These are phyloP conservation scores for Sanguinoderma infundibulare DNA, from an alignment of 1,284 basidiomycete species.

Conservation along the genomic window DNA sequence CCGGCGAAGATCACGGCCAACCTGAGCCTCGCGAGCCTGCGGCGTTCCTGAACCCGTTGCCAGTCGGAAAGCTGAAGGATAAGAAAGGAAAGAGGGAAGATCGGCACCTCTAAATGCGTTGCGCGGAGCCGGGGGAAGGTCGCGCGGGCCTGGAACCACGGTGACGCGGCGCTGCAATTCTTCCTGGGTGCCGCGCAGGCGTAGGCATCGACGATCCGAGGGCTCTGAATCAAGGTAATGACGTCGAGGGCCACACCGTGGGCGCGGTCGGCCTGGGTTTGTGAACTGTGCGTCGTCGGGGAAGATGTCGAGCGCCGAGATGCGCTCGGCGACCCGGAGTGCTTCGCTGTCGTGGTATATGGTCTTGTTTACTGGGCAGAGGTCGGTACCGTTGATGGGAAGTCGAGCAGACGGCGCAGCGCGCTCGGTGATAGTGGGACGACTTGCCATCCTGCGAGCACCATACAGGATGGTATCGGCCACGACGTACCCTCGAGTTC, in stretches of 20 bases:
- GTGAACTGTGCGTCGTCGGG: background rate
- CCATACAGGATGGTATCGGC: background rate
- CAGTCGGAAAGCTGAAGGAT: background rate
- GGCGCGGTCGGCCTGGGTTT: background rate
- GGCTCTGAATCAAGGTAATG: background rate
- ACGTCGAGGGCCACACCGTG: background rate
- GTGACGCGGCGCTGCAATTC: conserved; percentile 11
- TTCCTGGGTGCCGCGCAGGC: background rate
- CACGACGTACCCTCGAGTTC: background rate
- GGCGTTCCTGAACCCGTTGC: background rate
- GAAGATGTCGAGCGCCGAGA: background rate
- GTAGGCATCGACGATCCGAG: conserved; percentile 1
- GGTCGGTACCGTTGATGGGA: background rate
- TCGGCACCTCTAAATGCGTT: background rate
- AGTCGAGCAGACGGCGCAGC: background rate
- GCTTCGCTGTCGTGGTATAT: background rate
- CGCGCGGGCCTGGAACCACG: background rate
- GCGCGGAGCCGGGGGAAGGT: background rate
- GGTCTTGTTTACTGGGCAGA: background rate
- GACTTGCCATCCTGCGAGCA: background rate
- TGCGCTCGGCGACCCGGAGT: background rate
- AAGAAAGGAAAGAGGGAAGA: background rate
- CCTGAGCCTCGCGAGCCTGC: background rate
- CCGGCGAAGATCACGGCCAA: conserved; percentile 15
- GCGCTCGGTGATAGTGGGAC: background rate